phyloP scores from a whole-genome alignment of 306 rosid species.

The Bauhinia variegata region DNA sequence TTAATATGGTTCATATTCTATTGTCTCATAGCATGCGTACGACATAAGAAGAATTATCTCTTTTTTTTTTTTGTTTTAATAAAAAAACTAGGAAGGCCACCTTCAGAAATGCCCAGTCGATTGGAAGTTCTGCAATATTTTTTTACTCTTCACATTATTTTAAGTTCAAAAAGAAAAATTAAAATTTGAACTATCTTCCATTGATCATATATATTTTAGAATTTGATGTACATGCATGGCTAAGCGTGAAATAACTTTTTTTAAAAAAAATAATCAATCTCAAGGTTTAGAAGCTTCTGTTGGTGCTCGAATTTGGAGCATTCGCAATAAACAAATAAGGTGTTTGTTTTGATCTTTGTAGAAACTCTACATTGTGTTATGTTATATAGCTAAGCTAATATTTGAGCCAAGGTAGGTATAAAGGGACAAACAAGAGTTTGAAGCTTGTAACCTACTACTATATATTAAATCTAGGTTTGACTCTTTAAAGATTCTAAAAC shows the following conservation, averaged over 20 bases:
- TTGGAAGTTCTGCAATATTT: too few species aligned
- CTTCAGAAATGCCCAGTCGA: too few species aligned
- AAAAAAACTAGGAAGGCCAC: too few species aligned
- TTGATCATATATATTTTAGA: too few species aligned
- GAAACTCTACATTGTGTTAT: neutral
- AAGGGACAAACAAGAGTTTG: slow-evolving; percentile 22
- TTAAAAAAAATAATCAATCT: slow-evolving; percentile 16
- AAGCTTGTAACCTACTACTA: slow-evolving; percentile 19
- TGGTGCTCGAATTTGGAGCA: slow-evolving; percentile 20
- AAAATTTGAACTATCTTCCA: neutral
- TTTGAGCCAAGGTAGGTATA: neutral
- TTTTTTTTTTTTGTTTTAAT: too few species aligned
- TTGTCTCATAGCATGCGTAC: too few species aligned
- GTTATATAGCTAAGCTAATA: slow-evolving; percentile 18
- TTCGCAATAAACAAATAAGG: slow-evolving; percentile 4
- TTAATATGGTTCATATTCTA: too few species aligned
- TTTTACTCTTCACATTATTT: too few species aligned
- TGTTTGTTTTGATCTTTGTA: neutral
- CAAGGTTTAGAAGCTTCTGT: slow-evolving; percentile 80
- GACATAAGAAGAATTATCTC: too few species aligned
- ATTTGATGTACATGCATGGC: too few species aligned
- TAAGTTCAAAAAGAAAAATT: too few species aligned
- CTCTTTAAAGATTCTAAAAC: neutral
- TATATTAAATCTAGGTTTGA: neutral
- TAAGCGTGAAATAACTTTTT: slow-evolving; percentile 25